phyloP scores from a whole-genome alignment of 2,329 filamentous ascomycete species.

The Niveomyces coronatus region DNA sequence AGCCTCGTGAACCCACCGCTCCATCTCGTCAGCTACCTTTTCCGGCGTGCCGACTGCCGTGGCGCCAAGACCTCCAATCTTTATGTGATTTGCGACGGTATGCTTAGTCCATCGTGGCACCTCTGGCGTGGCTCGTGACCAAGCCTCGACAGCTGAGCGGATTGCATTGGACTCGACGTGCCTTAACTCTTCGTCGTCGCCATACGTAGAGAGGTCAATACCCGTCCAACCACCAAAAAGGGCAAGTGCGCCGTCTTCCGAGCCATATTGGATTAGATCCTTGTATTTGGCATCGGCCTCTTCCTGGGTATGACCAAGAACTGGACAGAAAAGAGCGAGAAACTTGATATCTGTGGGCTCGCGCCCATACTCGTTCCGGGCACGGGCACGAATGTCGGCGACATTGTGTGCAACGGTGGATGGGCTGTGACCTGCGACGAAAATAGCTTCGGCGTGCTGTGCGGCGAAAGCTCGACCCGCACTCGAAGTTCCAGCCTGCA shows the following conservation, averaged over 20 bases:
- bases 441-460: constrained; percentile 55
- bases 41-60: constrained; percentile 21
- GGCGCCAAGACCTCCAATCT: constrained; percentile 21
- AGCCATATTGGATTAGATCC: constrained; percentile 44
- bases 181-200: constrained; percentile 52
- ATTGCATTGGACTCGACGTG: constrained; percentile 53
- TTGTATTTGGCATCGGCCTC: constrained; percentile 41
- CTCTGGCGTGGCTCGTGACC: constrained; percentile 28
- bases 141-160: constrained; percentile 37
- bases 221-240: constrained; percentile 60
- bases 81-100: constrained; percentile 22
- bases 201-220: constrained; percentile 50
- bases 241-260: constrained; percentile 51
- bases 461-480: constrained; percentile 51
- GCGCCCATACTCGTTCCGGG: constrained; percentile 36
- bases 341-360: constrained; percentile 50
- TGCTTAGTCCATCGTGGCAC: constrained; percentile 26
- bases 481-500: constrained; percentile 54
- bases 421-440: constrained; percentile 49
- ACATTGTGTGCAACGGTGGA: constrained; percentile 44
- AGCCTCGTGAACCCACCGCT: constrained; percentile 35
- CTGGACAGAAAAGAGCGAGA: constrained; percentile 45
- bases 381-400: constrained; percentile 43
- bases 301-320: constrained; percentile 49
- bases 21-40: constrained; percentile 23